These are phyloP conservation scores for Hibiscus trionum DNA, from an alignment of 345 rosid species.

Conservation along the genomic window DNA sequence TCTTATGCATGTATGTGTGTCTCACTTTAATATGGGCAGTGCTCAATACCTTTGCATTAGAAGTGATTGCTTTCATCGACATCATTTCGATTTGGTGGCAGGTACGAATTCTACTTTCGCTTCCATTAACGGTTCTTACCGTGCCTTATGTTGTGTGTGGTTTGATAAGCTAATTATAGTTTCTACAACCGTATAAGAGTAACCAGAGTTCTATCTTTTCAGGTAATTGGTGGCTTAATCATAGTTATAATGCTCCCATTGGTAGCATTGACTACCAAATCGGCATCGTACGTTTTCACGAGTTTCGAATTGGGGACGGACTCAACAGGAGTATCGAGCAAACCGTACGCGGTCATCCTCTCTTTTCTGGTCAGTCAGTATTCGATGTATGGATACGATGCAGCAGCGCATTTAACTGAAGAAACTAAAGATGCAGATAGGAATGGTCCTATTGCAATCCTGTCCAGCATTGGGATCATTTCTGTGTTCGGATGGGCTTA, in stretches of 20 bases:
- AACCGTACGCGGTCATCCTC: slow-evolving; percentile 45
- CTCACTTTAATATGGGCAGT: slow-evolving; percentile 53
- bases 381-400: slow-evolving; percentile 53
- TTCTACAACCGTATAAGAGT: not conserved
- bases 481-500: slow-evolving; percentile 56
- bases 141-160: not conserved
- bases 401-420: slow-evolving; percentile 64
- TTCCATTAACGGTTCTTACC: too few species aligned
- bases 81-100: slow-evolving; percentile 68
- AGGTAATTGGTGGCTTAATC: slow-evolving; percentile 48
- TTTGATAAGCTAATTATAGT: too few species aligned
- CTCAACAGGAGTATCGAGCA: slow-evolving; percentile 46
- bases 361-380: slow-evolving; percentile 57
- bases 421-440: slow-evolving; percentile 60
- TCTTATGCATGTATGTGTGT: slow-evolving; percentile 51
- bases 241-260: slow-evolving; percentile 56
- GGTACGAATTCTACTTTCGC: slow-evolving; percentile 19
- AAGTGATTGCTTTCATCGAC: slow-evolving; percentile 56
- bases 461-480: slow-evolving; percentile 50
- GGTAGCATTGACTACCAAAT: slow-evolving; percentile 38
- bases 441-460: slow-evolving; percentile 60
- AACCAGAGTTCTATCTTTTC: not conserved
- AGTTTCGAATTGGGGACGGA: slow-evolving; percentile 38
- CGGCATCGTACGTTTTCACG: slow-evolving; percentile 47
- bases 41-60: slow-evolving; percentile 50